Evolutionary conservation across 345 rosid genomes (phyloP).

Genomic region (Geranium rotundifolium): DNA sequence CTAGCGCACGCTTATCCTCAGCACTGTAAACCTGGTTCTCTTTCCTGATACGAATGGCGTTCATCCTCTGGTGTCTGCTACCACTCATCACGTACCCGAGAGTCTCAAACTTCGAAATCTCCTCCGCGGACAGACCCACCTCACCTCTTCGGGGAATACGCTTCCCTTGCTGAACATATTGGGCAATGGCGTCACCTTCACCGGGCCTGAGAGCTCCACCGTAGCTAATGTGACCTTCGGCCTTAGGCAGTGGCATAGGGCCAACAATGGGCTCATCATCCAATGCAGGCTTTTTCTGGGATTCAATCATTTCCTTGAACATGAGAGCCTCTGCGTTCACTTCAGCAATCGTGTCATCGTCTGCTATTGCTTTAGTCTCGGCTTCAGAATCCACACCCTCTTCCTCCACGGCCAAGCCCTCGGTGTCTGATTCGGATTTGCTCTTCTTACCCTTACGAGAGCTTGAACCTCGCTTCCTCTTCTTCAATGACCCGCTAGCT

Average conservation of each 20-base stretch:
- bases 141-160: constrained; percentile 99
- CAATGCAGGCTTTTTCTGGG: constrained; percentile 63
- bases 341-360: constrained; percentile 40
- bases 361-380: constrained; percentile 22
- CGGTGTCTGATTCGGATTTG: constrained; percentile 29
- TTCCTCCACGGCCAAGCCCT: constrained; percentile 19
- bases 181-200: constrained; percentile 99
- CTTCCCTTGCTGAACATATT: constrained; percentile 97
- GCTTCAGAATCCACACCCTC: constrained; percentile 28
- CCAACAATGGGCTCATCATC: constrained; percentile 70
- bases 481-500: background rate
- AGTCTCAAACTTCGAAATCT: constrained; percentile 81
- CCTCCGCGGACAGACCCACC: constrained; percentile 97
- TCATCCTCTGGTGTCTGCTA: constrained; percentile 95
- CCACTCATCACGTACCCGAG: constrained; percentile 99
- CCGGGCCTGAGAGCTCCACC: constrained; percentile 99
- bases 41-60: constrained; percentile 98
- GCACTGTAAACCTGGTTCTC: constrained; percentile 99
- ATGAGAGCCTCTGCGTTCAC: constrained; percentile 52
- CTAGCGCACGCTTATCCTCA: constrained; percentile 91
- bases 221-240: constrained; percentile 94
- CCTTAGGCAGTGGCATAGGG: constrained; percentile 83
- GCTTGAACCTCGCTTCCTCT: constrained; percentile 26
- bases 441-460: constrained; percentile 21
- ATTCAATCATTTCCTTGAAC: constrained; percentile 68